phyloP scores from a whole-genome alignment of 208 protist species.

The Trypanosomatidae sp. region DNA sequence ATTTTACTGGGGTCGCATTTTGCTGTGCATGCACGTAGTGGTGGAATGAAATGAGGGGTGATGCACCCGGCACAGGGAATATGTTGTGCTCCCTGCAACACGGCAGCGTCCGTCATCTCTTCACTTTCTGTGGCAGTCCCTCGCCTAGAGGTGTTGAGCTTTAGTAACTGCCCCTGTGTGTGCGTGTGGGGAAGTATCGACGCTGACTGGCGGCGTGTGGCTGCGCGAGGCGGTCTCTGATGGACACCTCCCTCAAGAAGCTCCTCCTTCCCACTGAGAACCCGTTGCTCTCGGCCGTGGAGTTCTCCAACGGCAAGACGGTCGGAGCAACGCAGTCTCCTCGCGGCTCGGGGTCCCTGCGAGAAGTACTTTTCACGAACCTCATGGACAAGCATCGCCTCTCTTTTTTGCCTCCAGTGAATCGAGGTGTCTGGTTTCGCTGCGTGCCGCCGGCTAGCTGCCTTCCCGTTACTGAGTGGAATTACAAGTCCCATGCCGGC shows the following conservation, averaged over 20 bases:
- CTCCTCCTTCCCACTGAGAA: constrained; percentile 9
- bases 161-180: constrained; percentile 1
- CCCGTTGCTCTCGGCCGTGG: constrained; percentile 2
- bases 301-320: constrained; percentile 5
- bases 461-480: constrained; percentile 1
- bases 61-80: background rate
- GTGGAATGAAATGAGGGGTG: too few relatives aligned
- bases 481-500: background rate
- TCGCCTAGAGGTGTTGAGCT: background rate
- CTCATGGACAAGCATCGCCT: constrained; percentile 1
- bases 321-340: background rate
- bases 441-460: constrained; percentile 5
- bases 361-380: constrained; percentile 8
- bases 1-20: background rate
- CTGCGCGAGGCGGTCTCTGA: constrained; percentile 7
- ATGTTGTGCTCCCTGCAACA: background rate
- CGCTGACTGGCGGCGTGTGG: constrained; percentile 1
- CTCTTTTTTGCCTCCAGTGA: too few relatives aligned
- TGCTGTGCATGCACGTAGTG: background rate
- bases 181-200: background rate
- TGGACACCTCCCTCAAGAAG: constrained; percentile 6
- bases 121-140: background rate
- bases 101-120: background rate
- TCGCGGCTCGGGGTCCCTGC: constrained; percentile 3
- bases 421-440: constrained; percentile 18